Base-by-base conservation (phyloP, 768 basidiomycete species). In the Pholiota conissans region DNA sequence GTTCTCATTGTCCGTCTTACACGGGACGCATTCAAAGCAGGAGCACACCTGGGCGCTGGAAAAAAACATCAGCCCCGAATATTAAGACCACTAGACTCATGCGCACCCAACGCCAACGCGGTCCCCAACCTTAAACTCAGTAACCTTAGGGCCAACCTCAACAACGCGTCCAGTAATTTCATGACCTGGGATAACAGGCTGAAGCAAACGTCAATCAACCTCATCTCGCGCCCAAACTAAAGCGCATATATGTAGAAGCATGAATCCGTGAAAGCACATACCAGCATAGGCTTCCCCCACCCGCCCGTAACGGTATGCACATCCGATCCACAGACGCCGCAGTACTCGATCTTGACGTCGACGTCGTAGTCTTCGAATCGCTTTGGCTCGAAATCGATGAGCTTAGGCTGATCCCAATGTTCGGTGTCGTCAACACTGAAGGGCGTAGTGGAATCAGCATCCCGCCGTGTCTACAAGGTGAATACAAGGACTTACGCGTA, bases 91-190 rank as follows among this genome's bases (percentile, higher is more conserved):
- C 7, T 22, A 32, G 22, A 8, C 35, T 14, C 16, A 37, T 34
- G 11, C 32, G 26, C 52, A 73, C 73, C 74, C 73, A 28, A 74
- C 72, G 45, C 85, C 86, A 58, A 76, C 86, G 10, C 79, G 68
- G 64, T 86, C 81, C 16, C 85, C 85, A 6, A 79, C 73, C 63
- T 84, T 83, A 73, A 86, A 76, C 49, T 77, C 77, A 3, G 64
- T 75, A 46, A 86, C 84, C 39, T 83, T 75, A 5, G 77, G 67
- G 1, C 87, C 85, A 55, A 89, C 81, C 13, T 74, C 71, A 16
- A 75, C 75, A 32, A 81, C 83, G 9, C 69, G 70, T 2, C 85
- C 85, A 46, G 82, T 75, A 52, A 87, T 83, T 69, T 85, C 84
- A 65, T 86, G 83, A 8, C 80, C 79, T 30, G 73, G 65, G 39